Conservation (phyloP, 2,329 filamentous ascomycete species). For the Cryphonectria radicalis region DNA sequence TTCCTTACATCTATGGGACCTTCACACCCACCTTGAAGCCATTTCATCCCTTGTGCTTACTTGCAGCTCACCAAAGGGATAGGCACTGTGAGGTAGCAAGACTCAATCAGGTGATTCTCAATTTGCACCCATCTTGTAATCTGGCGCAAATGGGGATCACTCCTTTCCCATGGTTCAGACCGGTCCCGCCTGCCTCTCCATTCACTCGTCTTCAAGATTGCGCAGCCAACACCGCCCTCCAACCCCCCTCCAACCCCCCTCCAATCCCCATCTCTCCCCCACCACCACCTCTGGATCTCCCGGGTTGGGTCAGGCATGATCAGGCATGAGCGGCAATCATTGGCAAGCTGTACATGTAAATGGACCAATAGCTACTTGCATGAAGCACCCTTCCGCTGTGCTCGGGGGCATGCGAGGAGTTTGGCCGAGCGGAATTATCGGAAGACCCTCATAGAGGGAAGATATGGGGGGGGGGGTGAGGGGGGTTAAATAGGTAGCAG, state of each 20-base stretch:
- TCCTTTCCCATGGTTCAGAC: neutral
- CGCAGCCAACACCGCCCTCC: neutral
- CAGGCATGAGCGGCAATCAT: too few species aligned
- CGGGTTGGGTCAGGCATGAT: too few species aligned
- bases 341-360: neutral
- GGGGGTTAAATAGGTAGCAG: neutral
- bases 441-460: neutral
- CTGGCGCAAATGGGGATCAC: neutral
- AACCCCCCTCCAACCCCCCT: neutral
- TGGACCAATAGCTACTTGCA: neutral
- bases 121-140: neutral
- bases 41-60: neutral
- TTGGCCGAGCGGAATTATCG: neutral
- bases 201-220: neutral
- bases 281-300: too few species aligned
- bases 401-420: neutral
- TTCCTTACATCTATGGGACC: neutral
- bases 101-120: neutral
- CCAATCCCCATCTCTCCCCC: neutral
- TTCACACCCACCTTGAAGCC: neutral
- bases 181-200: neutral
- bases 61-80: neutral
- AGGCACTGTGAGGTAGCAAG: neutral
- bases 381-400: neutral
- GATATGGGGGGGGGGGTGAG: too few species aligned